Evolutionary conservation across 1,139 yeast species (phyloP), one percentile per base, ranked within the genome.

Genomic region (Lodderomyces theae): DNA sequence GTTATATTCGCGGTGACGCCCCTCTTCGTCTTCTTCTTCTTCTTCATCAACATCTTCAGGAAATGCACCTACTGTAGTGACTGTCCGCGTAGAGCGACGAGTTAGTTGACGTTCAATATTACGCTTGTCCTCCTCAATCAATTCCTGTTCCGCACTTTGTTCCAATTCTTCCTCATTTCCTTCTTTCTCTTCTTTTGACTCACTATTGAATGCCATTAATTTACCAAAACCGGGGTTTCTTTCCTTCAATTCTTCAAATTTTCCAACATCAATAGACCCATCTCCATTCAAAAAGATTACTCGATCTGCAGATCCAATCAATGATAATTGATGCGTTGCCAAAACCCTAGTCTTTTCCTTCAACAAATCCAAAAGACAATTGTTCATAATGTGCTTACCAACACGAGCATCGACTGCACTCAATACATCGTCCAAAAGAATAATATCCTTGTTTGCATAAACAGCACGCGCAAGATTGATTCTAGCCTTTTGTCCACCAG

Each of bases 351-450:
- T 72, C 42, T 61, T 69, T 13, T 57, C 60, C 36, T 53, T 56
- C 35, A 72, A 50, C 18, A 66, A 46, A 1, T 66, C 72, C 44
- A 60, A 41, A 21, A 72, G 51, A 51, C 76, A 70, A 18, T 61
- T 50, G 19, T 63, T 56, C 67, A 71, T 64, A 28, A 72, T 72
- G 46, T 64, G 71, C 42, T 67, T 66, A 32, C 77, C 77, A 34
- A 72, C 77, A 48, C 73, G 61, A 7, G 78, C 74, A 57, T 72
- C 78, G 34, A 72, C 78, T 1, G 78, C 78, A 53, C 71, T 63
- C 44, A 72, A 58, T 13, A 72, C 76, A 52, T 72, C 77, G 48
- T 72, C 77, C 51, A 72, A 47, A 34, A 72, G 51, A 13, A 70
- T 56, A 21, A 72, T 67, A 39, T 70, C 74, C 34, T 55, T 56